Percentiles rank a stretch among this genome's conserved stretches.
Conservation (phyloP, 768 basidiomycete genomes). For the Leccinum barrowsii region DNA sequence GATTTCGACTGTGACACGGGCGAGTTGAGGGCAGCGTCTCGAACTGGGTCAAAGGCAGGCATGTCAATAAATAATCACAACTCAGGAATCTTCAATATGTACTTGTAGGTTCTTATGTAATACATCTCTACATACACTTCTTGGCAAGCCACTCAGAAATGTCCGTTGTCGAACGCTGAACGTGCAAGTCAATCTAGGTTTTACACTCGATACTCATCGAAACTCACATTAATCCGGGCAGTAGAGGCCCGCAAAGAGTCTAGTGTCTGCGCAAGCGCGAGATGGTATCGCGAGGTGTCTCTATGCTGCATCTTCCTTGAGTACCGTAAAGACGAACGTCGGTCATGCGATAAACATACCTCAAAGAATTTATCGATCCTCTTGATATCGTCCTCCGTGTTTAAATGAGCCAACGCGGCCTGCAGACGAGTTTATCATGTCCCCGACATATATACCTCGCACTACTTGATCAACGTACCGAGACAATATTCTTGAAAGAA, state of each 20-base stretch:
- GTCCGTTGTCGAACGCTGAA: constrained; percentile 58
- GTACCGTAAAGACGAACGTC: not conserved
- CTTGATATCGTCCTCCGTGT: constrained; percentile 65
- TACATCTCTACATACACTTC: constrained; percentile 5
- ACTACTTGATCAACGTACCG: constrained; percentile 35
- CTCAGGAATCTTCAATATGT: not conserved
- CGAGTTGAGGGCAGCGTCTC: constrained; percentile 82
- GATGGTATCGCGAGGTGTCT: constrained; percentile 65
- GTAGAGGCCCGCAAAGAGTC: constrained; percentile 62
- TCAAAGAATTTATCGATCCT: constrained; percentile 71
- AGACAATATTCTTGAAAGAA: constrained; percentile 49
- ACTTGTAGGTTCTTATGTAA: constrained; percentile 14
- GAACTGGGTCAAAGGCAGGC: constrained; percentile 76
- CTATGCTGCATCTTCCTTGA: constrained; percentile 42
- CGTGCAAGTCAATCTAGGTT: not conserved
- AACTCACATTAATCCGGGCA: constrained; percentile 58
- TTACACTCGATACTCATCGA: not conserved
- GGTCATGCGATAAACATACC: constrained; percentile 35
- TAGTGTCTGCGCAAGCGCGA: constrained; percentile 61
- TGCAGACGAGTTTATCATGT: constrained; percentile 21
- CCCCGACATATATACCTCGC: not conserved
- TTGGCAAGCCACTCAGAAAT: constrained; percentile 50
- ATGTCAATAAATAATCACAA: constrained; percentile 21
- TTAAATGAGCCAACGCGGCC: constrained; percentile 44
- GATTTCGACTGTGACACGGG: constrained; percentile 50